Evolutionary conservation across 1,284 basidiomycete species (phyloP).

Genomic region (Cutaneotrichosporon dermatis): DNA sequence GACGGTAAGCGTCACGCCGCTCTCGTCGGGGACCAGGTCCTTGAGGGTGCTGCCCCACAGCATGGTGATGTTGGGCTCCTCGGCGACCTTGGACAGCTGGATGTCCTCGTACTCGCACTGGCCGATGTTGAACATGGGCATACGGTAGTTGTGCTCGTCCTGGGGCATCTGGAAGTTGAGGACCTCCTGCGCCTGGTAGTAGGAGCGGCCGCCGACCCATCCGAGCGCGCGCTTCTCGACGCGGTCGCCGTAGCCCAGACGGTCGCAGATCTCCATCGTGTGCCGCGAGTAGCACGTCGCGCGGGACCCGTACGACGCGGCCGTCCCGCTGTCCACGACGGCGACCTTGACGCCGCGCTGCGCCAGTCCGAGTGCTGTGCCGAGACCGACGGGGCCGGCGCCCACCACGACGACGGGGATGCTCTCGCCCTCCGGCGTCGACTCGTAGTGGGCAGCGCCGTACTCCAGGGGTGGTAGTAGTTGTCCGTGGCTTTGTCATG

Average conservation of each 20-base stretch:
- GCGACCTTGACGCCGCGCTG: conserved; percentile 17
- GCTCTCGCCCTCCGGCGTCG: conserved; percentile 8
- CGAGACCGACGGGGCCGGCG: conserved; percentile 19
- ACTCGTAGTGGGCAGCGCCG: conserved; percentile 12
- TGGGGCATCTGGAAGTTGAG: conserved; percentile 20
- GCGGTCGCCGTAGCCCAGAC: conserved; percentile 16
- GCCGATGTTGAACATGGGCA: conserved; percentile 22
- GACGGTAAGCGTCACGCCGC: conserved; percentile 15
- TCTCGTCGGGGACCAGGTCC: conserved; percentile 6
- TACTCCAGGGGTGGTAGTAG: conserved; percentile 16
- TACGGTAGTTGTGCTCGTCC: conserved; percentile 2
- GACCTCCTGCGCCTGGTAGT: conserved; percentile 18
- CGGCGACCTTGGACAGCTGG: conserved; percentile 10
- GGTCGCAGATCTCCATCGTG: conserved; percentile 19
- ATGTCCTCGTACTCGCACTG: conserved; percentile 23
- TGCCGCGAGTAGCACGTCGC: conserved; percentile 23
- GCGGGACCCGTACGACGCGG: conserved; percentile 18
- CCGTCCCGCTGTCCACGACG: conserved; percentile 14
- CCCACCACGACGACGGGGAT: conserved; percentile 17
- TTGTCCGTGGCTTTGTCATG: conserved; percentile 2
- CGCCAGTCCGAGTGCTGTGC: conserved; percentile 13
- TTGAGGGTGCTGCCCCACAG: conserved; percentile 14
- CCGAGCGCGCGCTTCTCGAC: conserved; percentile 13
- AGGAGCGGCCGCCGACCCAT: conserved; percentile 16
- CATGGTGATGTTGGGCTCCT: conserved; percentile 13